phyloP scores from a whole-genome alignment of 352 stramenopile genomes.

The Phytopythium kandeliae region DNA sequence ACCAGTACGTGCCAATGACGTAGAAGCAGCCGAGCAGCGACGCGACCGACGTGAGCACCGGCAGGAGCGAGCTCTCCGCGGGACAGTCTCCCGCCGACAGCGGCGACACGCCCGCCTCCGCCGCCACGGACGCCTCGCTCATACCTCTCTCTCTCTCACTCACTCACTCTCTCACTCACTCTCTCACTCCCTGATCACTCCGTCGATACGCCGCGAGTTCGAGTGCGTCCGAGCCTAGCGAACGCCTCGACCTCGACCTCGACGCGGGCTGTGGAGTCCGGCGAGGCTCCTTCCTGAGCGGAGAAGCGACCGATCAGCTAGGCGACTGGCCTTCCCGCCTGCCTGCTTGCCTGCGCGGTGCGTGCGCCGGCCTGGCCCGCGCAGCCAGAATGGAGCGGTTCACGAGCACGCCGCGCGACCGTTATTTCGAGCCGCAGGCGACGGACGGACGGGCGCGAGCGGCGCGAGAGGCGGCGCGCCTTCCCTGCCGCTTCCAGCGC shows the following conservation, averaged over 20 bases:
- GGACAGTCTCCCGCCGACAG: conserved; percentile 28
- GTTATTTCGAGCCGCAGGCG: conserved; percentile 1
- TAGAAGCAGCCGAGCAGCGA: conserved; percentile 77
- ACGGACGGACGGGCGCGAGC: not conserved
- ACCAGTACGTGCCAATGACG: conserved; percentile 67
- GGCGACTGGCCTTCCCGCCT: no score
- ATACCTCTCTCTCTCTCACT: conserved; percentile 9
- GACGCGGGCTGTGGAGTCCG: no score
- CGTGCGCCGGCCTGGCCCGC: no score
- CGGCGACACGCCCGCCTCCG: conserved; percentile 4
- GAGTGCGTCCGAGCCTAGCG: no score
- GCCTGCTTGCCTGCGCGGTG: no score
- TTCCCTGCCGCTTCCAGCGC: conserved; percentile 1
- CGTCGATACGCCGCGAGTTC: no score
- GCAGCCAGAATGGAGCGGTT: no score
- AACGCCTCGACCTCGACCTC: no score
- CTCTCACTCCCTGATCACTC: no score
- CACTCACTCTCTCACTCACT: no score
- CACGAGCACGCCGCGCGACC: not conserved
- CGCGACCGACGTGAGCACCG: conserved; percentile 52
- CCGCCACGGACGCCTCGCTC: conserved; percentile 5
- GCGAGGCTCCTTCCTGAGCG: no score
- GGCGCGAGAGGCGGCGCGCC: not conserved
- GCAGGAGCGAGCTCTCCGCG: conserved; percentile 37
- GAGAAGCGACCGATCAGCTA: no score